Base-by-base conservation (phyloP, 805 yeast genomes). In the Maudiozyma pseudohumilis region DNA sequence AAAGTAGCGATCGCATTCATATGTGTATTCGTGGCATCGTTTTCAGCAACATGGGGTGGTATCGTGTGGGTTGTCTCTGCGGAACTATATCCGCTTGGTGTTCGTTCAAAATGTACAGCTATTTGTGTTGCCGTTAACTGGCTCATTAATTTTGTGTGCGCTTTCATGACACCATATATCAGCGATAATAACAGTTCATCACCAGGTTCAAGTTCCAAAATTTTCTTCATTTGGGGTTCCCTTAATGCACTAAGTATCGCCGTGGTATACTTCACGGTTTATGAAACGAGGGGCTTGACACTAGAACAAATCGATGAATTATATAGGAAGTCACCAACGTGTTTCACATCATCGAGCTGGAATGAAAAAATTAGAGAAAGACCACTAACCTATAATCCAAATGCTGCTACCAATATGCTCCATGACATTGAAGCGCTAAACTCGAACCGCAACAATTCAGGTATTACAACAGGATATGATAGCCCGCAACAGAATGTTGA, bases 31-130 rank as follows among this genome's bases (percentile, higher is more conserved):
- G 81, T 83, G 47, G 82, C 85, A 2, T 74, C 77, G 36, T 83
- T 80, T 58, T 87, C 92, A 1, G 69, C 84, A 6, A 70, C 86
- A 7, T 83, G 92, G 92, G 94, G 92, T 47, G 89, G 89, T 7
- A 70, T 74, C 18, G 77, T 74, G n/a, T 83, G 92, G 92, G 92
- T 77, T 16, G 62, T 74, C 17, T 69, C 73, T 17, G 77, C 78
- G 36, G 81, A 75, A 56, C 67, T 81, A 30, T 83, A 70, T 53
- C 77, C 85, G 17, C 63, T 83, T 36, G 75, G 85, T 35, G 76
- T 82, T 25, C 70, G 94, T 52, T 86, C 83, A 45, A 79, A 77
- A 53, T 81, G 88, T 12, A 81, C 81, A 21, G 75, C 92, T 7
- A 56, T 83, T 19, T 74, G 84, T 21, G 81, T 84, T 2, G 80